These are phyloP conservation scores for Aegilops umbellulata DNA, from an alignment of 176 grass and related monocot species.

Conservation along the genomic window DNA sequence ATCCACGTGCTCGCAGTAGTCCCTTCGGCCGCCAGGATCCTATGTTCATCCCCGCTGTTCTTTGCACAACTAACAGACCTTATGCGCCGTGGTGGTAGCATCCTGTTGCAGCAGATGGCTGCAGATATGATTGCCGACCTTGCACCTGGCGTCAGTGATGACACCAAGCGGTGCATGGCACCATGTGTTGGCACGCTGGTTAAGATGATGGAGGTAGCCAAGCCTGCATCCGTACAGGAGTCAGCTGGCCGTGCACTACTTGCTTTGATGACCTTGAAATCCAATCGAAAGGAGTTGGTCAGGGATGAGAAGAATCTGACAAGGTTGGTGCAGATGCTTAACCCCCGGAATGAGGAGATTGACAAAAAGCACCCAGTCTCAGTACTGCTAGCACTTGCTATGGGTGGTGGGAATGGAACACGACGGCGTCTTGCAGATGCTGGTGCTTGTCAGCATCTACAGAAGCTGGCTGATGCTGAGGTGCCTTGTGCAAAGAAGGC, in stretches of 20 bases:
- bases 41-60: constrained; percentile 63
- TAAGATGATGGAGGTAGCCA: constrained; percentile 77
- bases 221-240: constrained; percentile 71
- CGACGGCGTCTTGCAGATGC: constrained; percentile 55
- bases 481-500: constrained; percentile 81
- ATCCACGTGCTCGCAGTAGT: constrained; percentile 54
- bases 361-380: constrained; percentile 63
- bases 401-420: constrained; percentile 58
- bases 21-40: constrained; percentile 48
- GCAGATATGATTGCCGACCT: constrained; percentile 61
- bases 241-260: constrained; percentile 54
- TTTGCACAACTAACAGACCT: constrained; percentile 68
- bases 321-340: constrained; percentile 71
- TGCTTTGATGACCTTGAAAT: constrained; percentile 56
- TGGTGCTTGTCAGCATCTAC: constrained; percentile 65
- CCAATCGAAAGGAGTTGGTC: constrained; percentile 63
- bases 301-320: constrained; percentile 75
- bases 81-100: constrained; percentile 46
- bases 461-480: constrained; percentile 66
- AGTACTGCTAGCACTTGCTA: constrained; percentile 64
- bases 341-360: constrained; percentile 62
- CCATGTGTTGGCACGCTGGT: constrained; percentile 53
- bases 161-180: constrained; percentile 61
- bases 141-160: constrained; percentile 42
- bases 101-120: constrained; percentile 56